Percentiles rank a stretch among this genome's conserved stretches.
Evolutionary conservation across 2,329 filamentous ascomycete species (phyloP).

Genomic region (Trichoderma arundinaceum): DNA sequence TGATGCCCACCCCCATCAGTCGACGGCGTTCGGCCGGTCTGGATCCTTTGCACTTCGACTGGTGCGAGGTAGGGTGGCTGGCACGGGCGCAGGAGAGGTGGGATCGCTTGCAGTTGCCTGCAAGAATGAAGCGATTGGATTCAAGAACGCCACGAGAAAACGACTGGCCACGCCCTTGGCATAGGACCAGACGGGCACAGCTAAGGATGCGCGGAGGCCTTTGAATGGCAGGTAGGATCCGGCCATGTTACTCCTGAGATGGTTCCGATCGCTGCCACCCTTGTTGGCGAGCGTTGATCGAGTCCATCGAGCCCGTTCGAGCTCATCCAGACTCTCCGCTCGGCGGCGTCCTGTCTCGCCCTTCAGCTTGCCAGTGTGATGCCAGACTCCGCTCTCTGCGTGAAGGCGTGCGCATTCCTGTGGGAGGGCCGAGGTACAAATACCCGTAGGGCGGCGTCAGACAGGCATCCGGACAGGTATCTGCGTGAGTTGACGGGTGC

Average conservation of each 20-base stretch:
- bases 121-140: constrained; percentile 31
- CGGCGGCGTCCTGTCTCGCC: constrained; percentile 7
- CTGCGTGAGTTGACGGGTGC: neutral
- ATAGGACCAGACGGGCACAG: constrained; percentile 1
- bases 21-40: constrained; percentile 10
- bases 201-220: neutral
- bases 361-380: neutral
- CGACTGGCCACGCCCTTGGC: constrained; percentile 20
- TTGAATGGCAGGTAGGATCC: constrained; percentile 19
- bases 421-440: neutral
- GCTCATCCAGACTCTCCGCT: neutral
- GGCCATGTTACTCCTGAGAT: constrained; percentile 27
- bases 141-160: constrained; percentile 29
- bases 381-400: neutral
- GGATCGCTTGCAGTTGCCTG: constrained; percentile 29
- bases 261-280: constrained; percentile 25
- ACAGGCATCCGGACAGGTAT: neutral
- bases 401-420: neutral
- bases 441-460: neutral
- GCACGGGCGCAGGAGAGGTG: constrained; percentile 26
- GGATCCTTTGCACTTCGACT: constrained; percentile 22
- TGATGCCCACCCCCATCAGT: neutral
- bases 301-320: neutral
- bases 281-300: constrained; percentile 16
- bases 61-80: constrained; percentile 26